phyloP scores from a whole-genome alignment of 2,329 filamentous ascomycete species.

The Diaporthe aspalathi region DNA sequence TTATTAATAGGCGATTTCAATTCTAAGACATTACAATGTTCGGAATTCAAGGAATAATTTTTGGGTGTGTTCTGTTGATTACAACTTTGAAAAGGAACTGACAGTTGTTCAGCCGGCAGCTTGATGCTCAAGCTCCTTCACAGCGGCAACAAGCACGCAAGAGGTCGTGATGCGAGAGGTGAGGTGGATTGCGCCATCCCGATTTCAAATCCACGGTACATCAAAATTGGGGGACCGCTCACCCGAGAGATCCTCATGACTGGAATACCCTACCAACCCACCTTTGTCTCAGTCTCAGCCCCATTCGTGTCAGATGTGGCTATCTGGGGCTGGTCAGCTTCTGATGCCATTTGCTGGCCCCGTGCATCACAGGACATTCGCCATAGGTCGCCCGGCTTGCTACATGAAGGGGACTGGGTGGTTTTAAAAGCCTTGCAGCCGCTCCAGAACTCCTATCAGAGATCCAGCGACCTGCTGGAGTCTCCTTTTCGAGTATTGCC shows the following conservation, averaged over 20 bases:
- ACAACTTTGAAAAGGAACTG: background rate
- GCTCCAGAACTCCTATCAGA: background rate
- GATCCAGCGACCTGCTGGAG: background rate
- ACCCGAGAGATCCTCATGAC: constrained; percentile 12
- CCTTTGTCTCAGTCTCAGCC: constrained; percentile 14
- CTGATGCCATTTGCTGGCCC: background rate
- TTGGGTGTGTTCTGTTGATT: background rate
- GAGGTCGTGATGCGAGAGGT: constrained; percentile 21
- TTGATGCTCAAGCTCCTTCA: background rate
- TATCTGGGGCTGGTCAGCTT: constrained; percentile 21
- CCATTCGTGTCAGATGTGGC: constrained; percentile 9
- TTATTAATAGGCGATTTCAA: too few relatives aligned
- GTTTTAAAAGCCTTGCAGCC: background rate
- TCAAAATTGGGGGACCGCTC: constrained; percentile 16
- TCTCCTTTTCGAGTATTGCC: background rate
- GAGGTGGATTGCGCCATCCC: constrained; percentile 37
- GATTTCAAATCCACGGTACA: constrained; percentile 25
- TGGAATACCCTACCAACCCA: constrained; percentile 13
- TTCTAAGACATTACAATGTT: too few relatives aligned
- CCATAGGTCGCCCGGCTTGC: constrained; percentile 34
- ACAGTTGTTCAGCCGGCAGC: background rate
- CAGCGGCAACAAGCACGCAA: constrained; percentile 15
- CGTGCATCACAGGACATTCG: constrained; percentile 38
- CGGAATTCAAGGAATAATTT: background rate
- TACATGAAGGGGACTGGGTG: background rate